Percentiles rank a stretch among this genome's conserved stretches.
Evolutionary conservation across 2,329 filamentous ascomycete species (phyloP).

Genomic region (Trichoderma gracile): DNA sequence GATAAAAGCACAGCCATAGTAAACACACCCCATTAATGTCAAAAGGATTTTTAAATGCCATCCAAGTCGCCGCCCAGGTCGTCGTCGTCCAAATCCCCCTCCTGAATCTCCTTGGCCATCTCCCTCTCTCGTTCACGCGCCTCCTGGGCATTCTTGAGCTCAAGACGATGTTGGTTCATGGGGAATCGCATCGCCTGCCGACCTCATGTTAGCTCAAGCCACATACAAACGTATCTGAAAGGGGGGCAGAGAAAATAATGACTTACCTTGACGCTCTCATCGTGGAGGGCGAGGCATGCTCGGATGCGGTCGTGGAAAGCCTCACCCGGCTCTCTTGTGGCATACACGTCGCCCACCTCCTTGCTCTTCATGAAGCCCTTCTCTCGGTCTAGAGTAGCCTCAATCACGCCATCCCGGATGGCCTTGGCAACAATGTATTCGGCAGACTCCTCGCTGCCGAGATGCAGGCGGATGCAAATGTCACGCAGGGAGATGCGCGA

Average conservation of each 20-base stretch:
- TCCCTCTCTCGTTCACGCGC: slow-evolving; percentile 95
- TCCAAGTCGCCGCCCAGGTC: slow-evolving; percentile 96
- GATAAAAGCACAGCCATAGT: slow-evolving; percentile 25
- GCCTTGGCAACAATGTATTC: slow-evolving; percentile 99
- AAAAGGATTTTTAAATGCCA: slow-evolving; percentile 67
- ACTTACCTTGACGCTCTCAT: slow-evolving; percentile 94
- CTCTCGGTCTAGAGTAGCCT: slow-evolving; percentile 91
- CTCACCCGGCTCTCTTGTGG: slow-evolving; percentile 91
- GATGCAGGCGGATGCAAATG: slow-evolving; percentile 91
- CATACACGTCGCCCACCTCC: slow-evolving; percentile 93
- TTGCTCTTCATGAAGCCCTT: slow-evolving; percentile 98
- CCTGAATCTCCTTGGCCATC: slow-evolving; percentile 98
- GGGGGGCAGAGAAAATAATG: not conserved
- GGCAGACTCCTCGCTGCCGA: slow-evolving; percentile 94
- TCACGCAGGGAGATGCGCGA: slow-evolving; percentile 95
- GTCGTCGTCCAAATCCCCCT: slow-evolving; percentile 94
- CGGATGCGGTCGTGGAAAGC: slow-evolving; percentile 96
- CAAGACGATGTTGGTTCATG: slow-evolving; percentile 97
- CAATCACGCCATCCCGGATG: slow-evolving; percentile 94
- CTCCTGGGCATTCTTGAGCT: slow-evolving; percentile 97
- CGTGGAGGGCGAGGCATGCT: slow-evolving; percentile 87
- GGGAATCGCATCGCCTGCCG: slow-evolving; percentile 92
- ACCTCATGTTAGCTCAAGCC: not conserved
- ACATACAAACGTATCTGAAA: not conserved
- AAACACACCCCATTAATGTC: slow-evolving; percentile 23